A percentile compares a stretch with the other conserved stretches of the same genome.
These are phyloP conservation scores for Phialophora chinensis DNA, from an alignment of 2,329 filamentous ascomycete genomes.

Conservation along the genomic window DNA sequence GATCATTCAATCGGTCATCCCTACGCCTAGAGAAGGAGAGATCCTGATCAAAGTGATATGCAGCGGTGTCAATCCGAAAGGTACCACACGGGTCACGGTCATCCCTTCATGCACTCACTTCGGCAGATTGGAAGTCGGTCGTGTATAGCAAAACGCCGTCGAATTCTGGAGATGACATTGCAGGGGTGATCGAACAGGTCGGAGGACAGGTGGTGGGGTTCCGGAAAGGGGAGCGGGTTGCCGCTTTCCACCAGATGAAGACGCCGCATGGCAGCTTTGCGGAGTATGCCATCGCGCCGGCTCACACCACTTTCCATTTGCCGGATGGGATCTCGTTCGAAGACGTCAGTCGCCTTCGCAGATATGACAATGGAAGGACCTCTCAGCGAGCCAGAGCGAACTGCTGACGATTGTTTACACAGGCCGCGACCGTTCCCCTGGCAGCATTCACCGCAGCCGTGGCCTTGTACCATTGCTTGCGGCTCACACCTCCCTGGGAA, in stretches of 20 bases:
- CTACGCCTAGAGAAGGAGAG: slow-evolving; percentile 47
- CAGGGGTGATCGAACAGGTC: slow-evolving; percentile 41
- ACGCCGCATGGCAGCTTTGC: slow-evolving; percentile 59
- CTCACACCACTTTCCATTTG: slow-evolving; percentile 62
- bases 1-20: slow-evolving; percentile 50
- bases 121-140: slow-evolving; percentile 55
- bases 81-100: not conserved
- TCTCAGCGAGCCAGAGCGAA: not conserved
- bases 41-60: slow-evolving; percentile 51
- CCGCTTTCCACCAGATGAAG: slow-evolving; percentile 51
- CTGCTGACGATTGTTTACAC: not conserved
- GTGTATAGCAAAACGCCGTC: not conserved
- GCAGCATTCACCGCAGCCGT: slow-evolving; percentile 22
- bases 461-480: slow-evolving; percentile 18
- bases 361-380: not conserved
- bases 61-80: slow-evolving; percentile 49
- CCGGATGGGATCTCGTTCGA: slow-evolving; percentile 60
- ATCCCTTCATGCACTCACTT: not conserved
- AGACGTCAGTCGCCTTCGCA: slow-evolving; percentile 43
- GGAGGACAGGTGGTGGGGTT: slow-evolving; percentile 24
- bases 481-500: slow-evolving; percentile 22
- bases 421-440: slow-evolving; percentile 30
- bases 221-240: slow-evolving; percentile 46
- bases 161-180: slow-evolving; percentile 39
- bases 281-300: slow-evolving; percentile 62